Base-by-base conservation (phyloP, 768 basidiomycete genomes). In the Lentinula guzmanii region DNA sequence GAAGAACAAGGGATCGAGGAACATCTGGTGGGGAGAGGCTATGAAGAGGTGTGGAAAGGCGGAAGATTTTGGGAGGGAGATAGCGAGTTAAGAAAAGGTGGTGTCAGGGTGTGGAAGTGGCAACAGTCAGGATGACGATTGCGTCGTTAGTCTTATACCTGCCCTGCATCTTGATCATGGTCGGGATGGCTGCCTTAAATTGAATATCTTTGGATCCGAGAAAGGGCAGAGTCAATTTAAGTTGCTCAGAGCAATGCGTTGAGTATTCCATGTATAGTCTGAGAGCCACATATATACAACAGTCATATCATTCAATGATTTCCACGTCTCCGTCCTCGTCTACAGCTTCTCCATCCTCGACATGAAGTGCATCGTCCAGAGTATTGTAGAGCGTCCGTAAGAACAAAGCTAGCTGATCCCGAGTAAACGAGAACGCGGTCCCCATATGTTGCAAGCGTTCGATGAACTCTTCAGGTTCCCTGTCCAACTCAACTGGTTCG, bases 1-100 rank as follows among this genome's bases (percentile, higher is more conserved):
- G 71, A 77, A 5, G 73, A 81, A 55, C 71, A 76, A 8, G 82
- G 79, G 2, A 77, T 93, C 1, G 68, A 71, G 50, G 65, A 71
- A 2, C 24, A 85, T 28, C 71, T 95, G 52, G 68, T 72, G 55
- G 70, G 69, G 15, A 78, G 77, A 41, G 89, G 88, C 3, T 97
- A 95, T 65, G 43, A 55, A 18, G 84, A 89, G 67, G 78, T 84
- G 0, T 87, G 86, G 86, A 75, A 74, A 24, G 76, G 74, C 9
- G 89, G 89, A 63, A 82, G 86, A 60, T 80, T 80, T 24, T 86
- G 86, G 79, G 87, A 93, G 68, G 93, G 93, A 63, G 92, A 95
- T 67, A 82, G 77, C 35, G 76, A 81, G 52, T 74, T 83, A 60
- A 78, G 86, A 62, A 84, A 76, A 62, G 93, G 91, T 4, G 86